Conservation (phyloP, 2,329 filamentous ascomycete species). For the Colletotrichum paranaense region DNA sequence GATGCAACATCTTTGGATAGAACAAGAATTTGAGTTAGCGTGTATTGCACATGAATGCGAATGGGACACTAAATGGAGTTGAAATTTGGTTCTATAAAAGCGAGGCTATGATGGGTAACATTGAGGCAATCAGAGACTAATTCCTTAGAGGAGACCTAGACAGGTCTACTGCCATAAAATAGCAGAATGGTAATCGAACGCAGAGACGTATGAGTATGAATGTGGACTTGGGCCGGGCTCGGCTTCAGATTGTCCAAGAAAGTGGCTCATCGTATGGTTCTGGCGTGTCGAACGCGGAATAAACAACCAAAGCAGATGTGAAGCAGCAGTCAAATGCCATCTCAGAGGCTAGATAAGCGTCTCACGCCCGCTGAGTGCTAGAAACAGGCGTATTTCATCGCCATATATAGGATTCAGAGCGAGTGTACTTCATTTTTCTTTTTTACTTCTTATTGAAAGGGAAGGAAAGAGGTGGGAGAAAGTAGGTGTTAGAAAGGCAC, state of each 20-base stretch:
- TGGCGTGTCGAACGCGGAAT: slow-evolving; percentile 40
- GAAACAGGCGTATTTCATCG: too few species aligned
- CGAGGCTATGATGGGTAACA: slow-evolving; percentile 43
- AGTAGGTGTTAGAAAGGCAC: too few species aligned
- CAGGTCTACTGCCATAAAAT: background rate
- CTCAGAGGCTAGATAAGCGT: slow-evolving; percentile 39
- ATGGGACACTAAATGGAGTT: slow-evolving; percentile 49
- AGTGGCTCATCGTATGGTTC: slow-evolving; percentile 46
- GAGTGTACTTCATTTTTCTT: too few species aligned
- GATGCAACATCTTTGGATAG: background rate
- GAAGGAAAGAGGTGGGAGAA: too few species aligned
- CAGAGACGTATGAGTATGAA: background rate
- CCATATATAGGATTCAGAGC: too few species aligned
- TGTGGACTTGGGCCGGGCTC: slow-evolving; percentile 27
- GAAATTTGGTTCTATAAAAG: slow-evolving; percentile 50
- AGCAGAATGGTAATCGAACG: background rate
- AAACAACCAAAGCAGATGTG: slow-evolving; percentile 30
- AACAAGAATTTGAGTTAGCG: background rate
- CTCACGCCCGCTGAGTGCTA: too few species aligned
- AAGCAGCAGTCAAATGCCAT: slow-evolving; percentile 38
- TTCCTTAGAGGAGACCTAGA: too few species aligned
- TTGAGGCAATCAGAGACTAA: too few species aligned
- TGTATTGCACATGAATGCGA: slow-evolving; percentile 42
- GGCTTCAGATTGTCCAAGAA: slow-evolving; percentile 43
- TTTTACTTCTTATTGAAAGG: too few species aligned